Base-by-base conservation (phyloP, 371 early-diverging fungal genomes). In the Actinomucor elegans region DNA sequence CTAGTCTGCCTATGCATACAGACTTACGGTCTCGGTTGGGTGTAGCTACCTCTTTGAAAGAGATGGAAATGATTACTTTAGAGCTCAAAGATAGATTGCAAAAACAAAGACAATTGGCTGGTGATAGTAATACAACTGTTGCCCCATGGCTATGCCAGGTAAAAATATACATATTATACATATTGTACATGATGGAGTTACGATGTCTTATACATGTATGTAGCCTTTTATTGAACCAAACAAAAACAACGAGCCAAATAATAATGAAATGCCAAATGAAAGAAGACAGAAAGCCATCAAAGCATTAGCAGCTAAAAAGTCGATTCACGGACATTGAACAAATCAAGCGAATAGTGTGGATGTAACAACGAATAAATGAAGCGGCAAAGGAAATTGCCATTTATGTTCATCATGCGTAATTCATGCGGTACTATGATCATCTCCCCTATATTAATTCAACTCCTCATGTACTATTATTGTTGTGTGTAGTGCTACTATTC, bases 1-100 rank as follows among this genome's bases (percentile, higher is more conserved):
- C 89, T 14, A 81, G 83, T 52, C 64, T 93, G 28, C 66, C 73
- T 1, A 63, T 79, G 7, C 83, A 91, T 61, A 79, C 84, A 3
- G 94, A 92, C 54, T 51, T 94, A 38, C 70, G 94, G 20, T 68
- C 75, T 9, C 66, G 74, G 46, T 73, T 95, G 9, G 88, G 77
- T 5, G 62, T 36, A 18, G 31, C 36, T 8, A 47, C 63, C 46
- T 53, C 47, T 4, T 48, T 88, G 12, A 71, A 83, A 0, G 50
- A 60, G 2, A 78, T 78, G 35, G 83, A 84, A 52, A 58, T 59
- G 4, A 73, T 87, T 21, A 58, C 48, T 17, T 47, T 52, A 7
- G 64, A 56, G 23, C 65, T 77, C 9, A 59, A 57, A 20, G 36
- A 47, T 2, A 49, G 54, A 43, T 14, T 47, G 3, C 31, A 38